Conservation (phyloP, 2,329 filamentous ascomycete species). For the Neurospora crassa region DNA sequence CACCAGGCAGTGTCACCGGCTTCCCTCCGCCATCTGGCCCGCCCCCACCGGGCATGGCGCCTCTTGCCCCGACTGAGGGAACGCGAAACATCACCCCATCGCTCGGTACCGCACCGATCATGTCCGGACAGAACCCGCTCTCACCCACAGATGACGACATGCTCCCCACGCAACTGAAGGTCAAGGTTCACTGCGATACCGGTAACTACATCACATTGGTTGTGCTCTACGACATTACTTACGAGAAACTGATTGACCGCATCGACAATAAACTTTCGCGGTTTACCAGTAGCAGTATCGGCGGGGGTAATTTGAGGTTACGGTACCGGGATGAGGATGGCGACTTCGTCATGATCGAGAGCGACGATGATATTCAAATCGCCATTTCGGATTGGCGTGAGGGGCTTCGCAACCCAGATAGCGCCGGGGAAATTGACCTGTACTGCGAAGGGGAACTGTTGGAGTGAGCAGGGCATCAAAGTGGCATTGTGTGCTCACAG, state of each 20-base stretch:
- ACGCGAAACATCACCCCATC: slow-evolving; percentile 26
- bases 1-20: slow-evolving; percentile 19
- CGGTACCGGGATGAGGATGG: slow-evolving; percentile 89
- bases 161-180: slow-evolving; percentile 72
- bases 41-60: slow-evolving; percentile 20
- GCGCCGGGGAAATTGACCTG: slow-evolving; percentile 82
- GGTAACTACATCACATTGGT: slow-evolving; percentile 93
- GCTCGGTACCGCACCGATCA: slow-evolving; percentile 25
- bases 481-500: background rate
- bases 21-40: slow-evolving; percentile 25
- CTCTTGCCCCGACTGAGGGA: slow-evolving; percentile 26
- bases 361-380: slow-evolving; percentile 91
- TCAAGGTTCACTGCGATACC: slow-evolving; percentile 81
- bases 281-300: slow-evolving; percentile 76
- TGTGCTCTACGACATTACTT: slow-evolving; percentile 89
- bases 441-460: slow-evolving; percentile 56
- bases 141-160: slow-evolving; percentile 39
- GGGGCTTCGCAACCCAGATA: slow-evolving; percentile 45
- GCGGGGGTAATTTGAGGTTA: slow-evolving; percentile 71
- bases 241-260: slow-evolving; percentile 84
- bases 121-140: slow-evolving; percentile 20
- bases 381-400: slow-evolving; percentile 94
- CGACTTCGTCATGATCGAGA: slow-evolving; percentile 87
- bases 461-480: slow-evolving; percentile 4
- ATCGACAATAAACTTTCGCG: slow-evolving; percentile 91